phyloP scores from a whole-genome alignment of 441 rosid genomes.

The Cnidoscolus chayamansa region DNA sequence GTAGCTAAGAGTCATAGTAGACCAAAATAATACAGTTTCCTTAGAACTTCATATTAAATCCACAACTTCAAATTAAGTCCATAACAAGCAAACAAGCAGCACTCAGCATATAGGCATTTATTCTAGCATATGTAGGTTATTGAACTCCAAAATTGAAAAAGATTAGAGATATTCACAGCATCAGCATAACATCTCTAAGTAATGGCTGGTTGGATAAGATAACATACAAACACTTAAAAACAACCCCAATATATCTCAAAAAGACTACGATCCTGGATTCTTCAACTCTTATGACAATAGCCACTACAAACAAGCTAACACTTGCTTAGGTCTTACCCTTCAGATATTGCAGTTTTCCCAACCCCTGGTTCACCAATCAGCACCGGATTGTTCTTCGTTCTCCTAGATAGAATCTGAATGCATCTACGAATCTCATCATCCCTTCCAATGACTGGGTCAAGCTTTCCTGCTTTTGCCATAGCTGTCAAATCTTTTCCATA shows the following conservation, averaged over 20 bases:
- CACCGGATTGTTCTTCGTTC: conserved; percentile 96
- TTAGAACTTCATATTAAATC: background rate
- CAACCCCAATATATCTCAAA: background rate
- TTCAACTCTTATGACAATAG: conserved; percentile 8
- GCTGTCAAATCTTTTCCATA: conserved; percentile 98
- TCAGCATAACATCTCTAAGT: background rate
- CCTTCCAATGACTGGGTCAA: conserved; percentile 97
- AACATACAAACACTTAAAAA: background rate
- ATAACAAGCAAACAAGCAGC: conserved; percentile 6
- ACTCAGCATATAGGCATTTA: background rate
- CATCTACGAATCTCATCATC: conserved; percentile 96
- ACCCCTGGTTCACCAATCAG: conserved; percentile 97
- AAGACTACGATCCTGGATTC: background rate
- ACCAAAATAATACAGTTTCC: conserved; percentile 2
- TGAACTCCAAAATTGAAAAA: background rate
- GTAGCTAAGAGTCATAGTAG: background rate
- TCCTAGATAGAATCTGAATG: conserved; percentile 92
- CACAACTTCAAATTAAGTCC: background rate
- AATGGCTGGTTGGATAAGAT: background rate
- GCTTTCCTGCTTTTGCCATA: conserved; percentile 92
- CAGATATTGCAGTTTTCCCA: conserved; percentile 96
- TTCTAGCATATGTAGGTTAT: background rate
- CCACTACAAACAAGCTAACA: background rate
- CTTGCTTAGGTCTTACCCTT: conserved; percentile 56
- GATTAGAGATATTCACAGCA: background rate